A percentile compares a stretch with the other conserved stretches of the same genome.
Conservation (phyloP, 768 basidiomycete genomes). For the Macrolepiota fuliginosa region DNA sequence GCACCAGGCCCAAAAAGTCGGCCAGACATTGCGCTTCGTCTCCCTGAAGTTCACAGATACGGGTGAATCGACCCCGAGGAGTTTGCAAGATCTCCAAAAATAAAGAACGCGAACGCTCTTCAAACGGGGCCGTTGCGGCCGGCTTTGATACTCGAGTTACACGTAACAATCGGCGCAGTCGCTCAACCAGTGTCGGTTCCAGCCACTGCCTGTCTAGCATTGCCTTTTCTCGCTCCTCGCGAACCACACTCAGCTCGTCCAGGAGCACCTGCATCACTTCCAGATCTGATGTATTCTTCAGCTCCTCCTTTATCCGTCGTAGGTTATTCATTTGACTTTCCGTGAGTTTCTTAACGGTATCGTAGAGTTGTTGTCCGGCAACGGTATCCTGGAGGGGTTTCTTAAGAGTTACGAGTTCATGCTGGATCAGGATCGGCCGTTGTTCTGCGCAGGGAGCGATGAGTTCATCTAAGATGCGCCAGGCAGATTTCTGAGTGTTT, state of each 20-base stretch:
- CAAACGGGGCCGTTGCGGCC: too few species aligned
- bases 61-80: too few species aligned
- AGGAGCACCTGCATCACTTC: neutral
- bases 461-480: neutral
- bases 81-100: too few species aligned
- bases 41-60: too few species aligned
- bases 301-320: neutral
- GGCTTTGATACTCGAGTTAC: too few species aligned
- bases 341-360: neutral
- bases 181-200: neutral
- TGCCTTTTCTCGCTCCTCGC: neutral
- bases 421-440: neutral
- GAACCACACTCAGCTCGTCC: neutral
- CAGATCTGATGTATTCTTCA: neutral
- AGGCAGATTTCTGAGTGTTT: neutral
- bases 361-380: conserved; percentile 7
- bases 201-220: neutral
- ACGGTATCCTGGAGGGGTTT: neutral
- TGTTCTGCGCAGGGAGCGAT: neutral
- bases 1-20: too few species aligned
- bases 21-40: too few species aligned
- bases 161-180: too few species aligned
- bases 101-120: too few species aligned
- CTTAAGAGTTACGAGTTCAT: conserved; percentile 5
- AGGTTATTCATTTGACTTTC: conserved; percentile 5